Conservation (phyloP, 305 asterid genomes). For the Vinca major region DNA sequence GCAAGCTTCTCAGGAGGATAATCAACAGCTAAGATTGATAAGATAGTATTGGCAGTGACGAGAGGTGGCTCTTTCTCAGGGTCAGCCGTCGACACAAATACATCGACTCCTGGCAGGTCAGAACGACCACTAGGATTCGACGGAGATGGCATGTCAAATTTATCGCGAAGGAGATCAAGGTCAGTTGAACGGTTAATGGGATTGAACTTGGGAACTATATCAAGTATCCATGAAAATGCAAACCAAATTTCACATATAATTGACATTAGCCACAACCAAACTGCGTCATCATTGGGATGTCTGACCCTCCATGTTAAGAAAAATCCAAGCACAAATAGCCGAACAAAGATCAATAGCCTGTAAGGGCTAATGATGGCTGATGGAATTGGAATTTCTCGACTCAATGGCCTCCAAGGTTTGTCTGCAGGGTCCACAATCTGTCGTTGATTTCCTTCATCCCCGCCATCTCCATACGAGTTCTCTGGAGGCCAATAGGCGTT, state of each 20-base stretch:
- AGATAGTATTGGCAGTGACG: slow-evolving; percentile 42
- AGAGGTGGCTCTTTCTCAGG: slow-evolving; percentile 53
- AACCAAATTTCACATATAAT: slow-evolving; percentile 43
- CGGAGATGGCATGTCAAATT: slow-evolving; percentile 36
- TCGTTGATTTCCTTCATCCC: slow-evolving; percentile 14
- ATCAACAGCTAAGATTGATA: slow-evolving; percentile 40
- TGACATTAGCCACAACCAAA: slow-evolving; percentile 46
- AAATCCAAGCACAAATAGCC: slow-evolving; percentile 28
- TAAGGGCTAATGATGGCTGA: slow-evolving; percentile 41
- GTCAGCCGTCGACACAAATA: slow-evolving; percentile 48
- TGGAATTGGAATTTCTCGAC: slow-evolving; percentile 36
- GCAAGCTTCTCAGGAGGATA: slow-evolving; percentile 50
- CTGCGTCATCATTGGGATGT: slow-evolving; percentile 37
- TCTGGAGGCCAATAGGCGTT: slow-evolving; percentile 52
- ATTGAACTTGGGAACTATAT: slow-evolving; percentile 33
- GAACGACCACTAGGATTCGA: slow-evolving; percentile 40
- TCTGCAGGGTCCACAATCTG: slow-evolving; percentile 32
- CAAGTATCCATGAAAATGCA: slow-evolving; percentile 44
- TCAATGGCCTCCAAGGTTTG: slow-evolving; percentile 47
- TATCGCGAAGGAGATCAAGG: slow-evolving; percentile 32
- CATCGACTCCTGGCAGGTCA: slow-evolving; percentile 44
- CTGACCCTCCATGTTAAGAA: slow-evolving; percentile 38
- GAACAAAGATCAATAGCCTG: slow-evolving; percentile 34
- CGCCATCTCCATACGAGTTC: slow-evolving; percentile 27
- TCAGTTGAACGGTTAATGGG: slow-evolving; percentile 38